Evolutionary conservation across 805 yeast species (phyloP), one percentile per base, ranked within the genome.

Genomic region (Candida sithepensis): DNA sequence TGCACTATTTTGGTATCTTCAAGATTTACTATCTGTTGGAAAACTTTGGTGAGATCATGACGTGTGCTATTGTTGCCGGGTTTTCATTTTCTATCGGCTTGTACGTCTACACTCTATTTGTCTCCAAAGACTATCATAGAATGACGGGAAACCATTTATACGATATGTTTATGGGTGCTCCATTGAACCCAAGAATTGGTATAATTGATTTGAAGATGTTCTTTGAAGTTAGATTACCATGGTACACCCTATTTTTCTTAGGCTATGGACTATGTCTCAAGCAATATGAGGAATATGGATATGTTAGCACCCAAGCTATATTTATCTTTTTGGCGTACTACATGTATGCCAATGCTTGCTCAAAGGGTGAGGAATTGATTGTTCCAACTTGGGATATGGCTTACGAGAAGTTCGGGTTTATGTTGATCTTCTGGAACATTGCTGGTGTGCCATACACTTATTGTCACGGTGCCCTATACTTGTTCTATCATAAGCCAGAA

Each of bases 351-450:
- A 92, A 94, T 63, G 97, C 97, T 2, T 92, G 98, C 69, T 84
- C 96, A 48, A 94, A 94, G 70, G 99, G 98, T 58, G 99, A 94
- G 71, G 98, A 94, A 67, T 74, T 92, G 59, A 94, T 94, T 65
- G 96, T 91, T 53, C 96, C 98, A 58, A 87, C 96, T 18, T 94
- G 99, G 98, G 99, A 94, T 68, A 92, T 94, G 97, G 97, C 96
- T 28, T 94, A 94, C 69, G 99, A 94, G 69, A 94, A 94, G 71
- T 94, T 94, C 61, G 99, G 99, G n/a, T 94, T 94, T 75, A 91
- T 94, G 98, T 79, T 94, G 56, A 82, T 91, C 59, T 94, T 94
- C 77, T 94, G 99, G 99, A 94, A 94, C 73, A 89, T 94, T 66
- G 97, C 97, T 28, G 99, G 99, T 60, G 99, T 94, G 38, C 99